Conservation (phyloP, 352 stramenopile genomes). For the Pythium aphanidermatum region DNA sequence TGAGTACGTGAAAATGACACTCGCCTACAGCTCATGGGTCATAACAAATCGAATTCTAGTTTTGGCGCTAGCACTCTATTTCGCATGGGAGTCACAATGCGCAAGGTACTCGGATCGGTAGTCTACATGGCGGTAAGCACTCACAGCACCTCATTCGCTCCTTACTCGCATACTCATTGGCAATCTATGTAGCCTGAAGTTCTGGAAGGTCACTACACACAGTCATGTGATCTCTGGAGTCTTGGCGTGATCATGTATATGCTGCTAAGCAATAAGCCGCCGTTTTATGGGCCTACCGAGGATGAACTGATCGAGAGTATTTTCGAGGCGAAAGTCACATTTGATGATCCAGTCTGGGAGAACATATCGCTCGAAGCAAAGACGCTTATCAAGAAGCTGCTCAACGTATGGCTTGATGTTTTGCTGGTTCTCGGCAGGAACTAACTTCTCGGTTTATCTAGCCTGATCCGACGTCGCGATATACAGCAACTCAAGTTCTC, state of each 20-base stretch:
- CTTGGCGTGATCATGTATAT: conserved; percentile 85
- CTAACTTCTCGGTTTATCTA: conserved; percentile 11
- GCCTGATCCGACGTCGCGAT: conserved; percentile 40
- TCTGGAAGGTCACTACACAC: conserved; percentile 64
- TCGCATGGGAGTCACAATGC: conserved; percentile 69
- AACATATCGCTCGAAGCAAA: conserved; percentile 59
- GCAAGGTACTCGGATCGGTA: conserved; percentile 69
- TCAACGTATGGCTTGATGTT: conserved; percentile 33
- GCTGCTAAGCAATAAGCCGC: conserved; percentile 71
- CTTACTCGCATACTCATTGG: not conserved
- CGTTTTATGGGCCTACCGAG: conserved; percentile 61
- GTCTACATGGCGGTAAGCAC: conserved; percentile 77
- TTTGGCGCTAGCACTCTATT: conserved; percentile 79
- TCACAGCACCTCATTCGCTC: not conserved
- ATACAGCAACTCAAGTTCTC: conserved; percentile 59
- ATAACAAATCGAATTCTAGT: conserved; percentile 21
- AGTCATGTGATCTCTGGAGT: conserved; percentile 77
- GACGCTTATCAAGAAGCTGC: conserved; percentile 60
- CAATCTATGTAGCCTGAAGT: conserved; percentile 42
- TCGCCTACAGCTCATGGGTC: not conserved
- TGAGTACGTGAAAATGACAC: conserved; percentile 40
- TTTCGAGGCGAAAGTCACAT: conserved; percentile 54
- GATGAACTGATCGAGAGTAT: conserved; percentile 74
- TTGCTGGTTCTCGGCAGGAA: not conserved
- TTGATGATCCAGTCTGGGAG: conserved; percentile 46